A percentile compares a stretch with the other conserved stretches of the same genome.
These are phyloP conservation scores for Rachicladosporium sp. DNA, from an alignment of 2,329 filamentous ascomycete species.

Conservation along the genomic window DNA sequence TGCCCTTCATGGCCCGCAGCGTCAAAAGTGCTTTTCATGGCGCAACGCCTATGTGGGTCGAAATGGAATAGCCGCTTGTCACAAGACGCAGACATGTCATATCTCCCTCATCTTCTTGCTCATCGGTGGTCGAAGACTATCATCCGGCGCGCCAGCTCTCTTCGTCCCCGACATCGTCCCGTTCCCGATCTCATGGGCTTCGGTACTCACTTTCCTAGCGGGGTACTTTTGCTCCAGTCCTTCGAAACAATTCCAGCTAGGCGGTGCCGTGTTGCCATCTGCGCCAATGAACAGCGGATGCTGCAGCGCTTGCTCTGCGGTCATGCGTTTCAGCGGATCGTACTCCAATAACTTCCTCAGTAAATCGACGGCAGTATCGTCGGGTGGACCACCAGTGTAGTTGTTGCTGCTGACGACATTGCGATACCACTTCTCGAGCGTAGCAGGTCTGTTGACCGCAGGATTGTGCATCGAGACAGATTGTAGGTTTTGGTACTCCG, in stretches of 20 bases:
- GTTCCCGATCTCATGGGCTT: conserved; percentile 92
- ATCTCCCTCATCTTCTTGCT: conserved; percentile 41
- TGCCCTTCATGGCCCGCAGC: too few species aligned
- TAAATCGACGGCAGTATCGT: conserved; percentile 60
- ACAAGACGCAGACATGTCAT: conserved; percentile 7
- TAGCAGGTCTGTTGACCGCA: conserved; percentile 40
- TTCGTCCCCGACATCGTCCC: conserved; percentile 85
- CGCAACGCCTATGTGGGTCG: too few species aligned
- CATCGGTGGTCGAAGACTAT: conserved; percentile 49
- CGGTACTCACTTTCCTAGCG: conserved; percentile 76
- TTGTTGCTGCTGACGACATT: conserved; percentile 36
- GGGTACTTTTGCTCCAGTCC: conserved; percentile 82
- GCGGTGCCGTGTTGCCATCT: conserved; percentile 22
- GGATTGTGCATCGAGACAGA: conserved; percentile 31
- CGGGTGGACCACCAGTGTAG: conserved; percentile 34
- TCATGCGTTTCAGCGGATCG: conserved; percentile 78
- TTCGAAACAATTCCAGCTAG: conserved; percentile 80
- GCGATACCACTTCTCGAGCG: conserved; percentile 57
- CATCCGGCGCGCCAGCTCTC: conserved; percentile 72
- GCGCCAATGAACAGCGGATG: conserved; percentile 66
- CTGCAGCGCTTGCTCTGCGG: conserved; percentile 75
- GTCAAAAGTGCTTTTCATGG: too few species aligned
- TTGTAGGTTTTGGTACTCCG: conserved; percentile 50
- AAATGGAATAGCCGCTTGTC: too few species aligned
- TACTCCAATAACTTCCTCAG: conserved; percentile 79